Evolutionary conservation across 441 rosid genomes (phyloP).

Genomic region (Croton setiger): DNA sequence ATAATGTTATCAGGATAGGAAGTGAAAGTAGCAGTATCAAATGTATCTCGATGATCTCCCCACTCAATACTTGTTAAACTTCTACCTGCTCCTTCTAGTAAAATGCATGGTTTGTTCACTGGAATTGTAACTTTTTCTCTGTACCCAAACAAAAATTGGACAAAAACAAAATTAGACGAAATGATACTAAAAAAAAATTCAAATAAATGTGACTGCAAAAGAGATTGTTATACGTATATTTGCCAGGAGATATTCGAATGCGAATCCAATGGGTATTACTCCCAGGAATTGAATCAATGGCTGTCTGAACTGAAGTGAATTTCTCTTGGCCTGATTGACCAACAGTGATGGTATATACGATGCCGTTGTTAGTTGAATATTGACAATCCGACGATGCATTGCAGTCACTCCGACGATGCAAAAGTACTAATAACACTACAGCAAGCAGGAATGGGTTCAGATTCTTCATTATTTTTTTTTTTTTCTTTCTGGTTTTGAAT

Average conservation of each 20-base stretch:
- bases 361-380: not conserved
- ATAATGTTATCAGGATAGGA: constrained; percentile 33
- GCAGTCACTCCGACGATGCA: not conserved
- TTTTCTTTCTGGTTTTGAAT: not conserved
- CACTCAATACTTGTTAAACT: constrained; percentile 32
- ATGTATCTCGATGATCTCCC: constrained; percentile 25
- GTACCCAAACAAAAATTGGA: not conserved
- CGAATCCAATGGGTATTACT: constrained; percentile 23
- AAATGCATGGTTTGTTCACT: constrained; percentile 32
- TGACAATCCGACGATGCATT: constrained; percentile 19
- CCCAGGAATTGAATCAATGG: constrained; percentile 35
- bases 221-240: constrained; percentile 20
- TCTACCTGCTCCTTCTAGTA: constrained; percentile 33
- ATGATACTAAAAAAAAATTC: not conserved
- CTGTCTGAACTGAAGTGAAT: constrained; percentile 34
- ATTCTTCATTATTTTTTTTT: no score
- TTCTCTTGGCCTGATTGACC: constrained; percentile 27
- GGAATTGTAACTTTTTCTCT: constrained; percentile 38
- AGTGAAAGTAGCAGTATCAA: constrained; percentile 33
- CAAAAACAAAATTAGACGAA: not conserved
- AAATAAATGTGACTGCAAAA: not conserved
- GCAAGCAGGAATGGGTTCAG: not conserved
- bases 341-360: constrained; percentile 19
- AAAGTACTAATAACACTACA: not conserved
- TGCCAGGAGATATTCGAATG: constrained; percentile 26